Evolutionary conservation across 2,329 filamentous ascomycete genomes (phyloP).

Genomic region (Aureobasidium sp.): DNA sequence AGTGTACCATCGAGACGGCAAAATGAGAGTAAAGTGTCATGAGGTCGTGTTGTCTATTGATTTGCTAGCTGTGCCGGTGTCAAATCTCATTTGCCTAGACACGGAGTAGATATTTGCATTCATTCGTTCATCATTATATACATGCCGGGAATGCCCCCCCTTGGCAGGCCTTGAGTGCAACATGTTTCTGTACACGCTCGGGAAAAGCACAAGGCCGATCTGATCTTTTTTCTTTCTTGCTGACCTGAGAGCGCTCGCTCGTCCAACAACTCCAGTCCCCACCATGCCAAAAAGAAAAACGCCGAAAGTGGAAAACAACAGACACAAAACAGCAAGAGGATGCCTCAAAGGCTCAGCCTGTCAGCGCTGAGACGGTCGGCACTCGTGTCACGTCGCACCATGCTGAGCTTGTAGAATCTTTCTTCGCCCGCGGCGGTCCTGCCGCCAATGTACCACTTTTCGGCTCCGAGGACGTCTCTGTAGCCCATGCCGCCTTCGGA

Average conservation of each 20-base stretch:
- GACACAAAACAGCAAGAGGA: background rate
- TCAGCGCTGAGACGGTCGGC: constrained; percentile 69
- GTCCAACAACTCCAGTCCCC: background rate
- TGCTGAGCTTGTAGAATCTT: constrained; percentile 72
- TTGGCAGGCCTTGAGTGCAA: constrained; percentile 6
- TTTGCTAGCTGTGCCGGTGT: background rate
- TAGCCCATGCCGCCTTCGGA: constrained; percentile 65
- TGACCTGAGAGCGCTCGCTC: no score
- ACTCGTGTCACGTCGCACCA: constrained; percentile 65
- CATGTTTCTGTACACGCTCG: constrained; percentile 5
- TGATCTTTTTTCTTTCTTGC: background rate
- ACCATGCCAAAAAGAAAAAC: background rate
- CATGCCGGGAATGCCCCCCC: background rate
- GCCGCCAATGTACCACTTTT: constrained; percentile 78
- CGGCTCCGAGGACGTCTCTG: constrained; percentile 61
- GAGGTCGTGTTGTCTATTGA: constrained; percentile 13
- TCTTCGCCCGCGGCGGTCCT: constrained; percentile 71
- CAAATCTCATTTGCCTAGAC: background rate
- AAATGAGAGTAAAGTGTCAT: background rate
- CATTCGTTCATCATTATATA: constrained; percentile 10
- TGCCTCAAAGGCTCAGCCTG: constrained; percentile 60
- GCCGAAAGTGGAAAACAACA: background rate
- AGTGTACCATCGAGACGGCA: background rate
- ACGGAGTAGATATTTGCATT: background rate
- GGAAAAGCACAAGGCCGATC: background rate